These are phyloP conservation scores for Claviceps monticola DNA, from an alignment of 2,329 filamentous ascomycete genomes.

Conservation along the genomic window DNA sequence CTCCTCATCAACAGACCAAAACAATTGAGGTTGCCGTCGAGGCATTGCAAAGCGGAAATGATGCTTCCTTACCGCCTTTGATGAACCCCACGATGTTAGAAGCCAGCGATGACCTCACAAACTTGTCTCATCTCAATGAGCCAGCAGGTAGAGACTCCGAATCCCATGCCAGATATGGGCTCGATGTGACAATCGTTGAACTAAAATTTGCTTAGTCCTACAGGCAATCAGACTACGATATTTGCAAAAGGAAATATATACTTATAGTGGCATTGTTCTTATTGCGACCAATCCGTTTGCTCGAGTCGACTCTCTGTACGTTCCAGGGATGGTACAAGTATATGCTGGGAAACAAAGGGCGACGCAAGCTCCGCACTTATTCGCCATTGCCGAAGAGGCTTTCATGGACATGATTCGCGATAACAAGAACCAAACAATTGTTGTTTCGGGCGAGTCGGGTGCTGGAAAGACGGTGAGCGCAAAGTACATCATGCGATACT, in stretches of 20 bases:
- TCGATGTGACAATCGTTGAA: neutral
- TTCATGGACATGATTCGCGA: slow-evolving; percentile 99
- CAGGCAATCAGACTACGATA: slow-evolving; percentile 97
- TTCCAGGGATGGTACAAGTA: slow-evolving; percentile 98
- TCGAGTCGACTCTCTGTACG: slow-evolving; percentile 92
- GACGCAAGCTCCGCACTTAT: slow-evolving; percentile 93
- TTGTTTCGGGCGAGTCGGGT: slow-evolving; percentile 98
- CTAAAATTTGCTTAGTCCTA: slow-evolving; percentile 47
- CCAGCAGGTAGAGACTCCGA: slow-evolving; percentile 57
- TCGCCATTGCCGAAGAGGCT: slow-evolving; percentile 96
- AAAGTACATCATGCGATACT: slow-evolving; percentile 99
- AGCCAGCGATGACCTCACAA: slow-evolving; percentile 95
- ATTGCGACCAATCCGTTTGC: slow-evolving; percentile 98
- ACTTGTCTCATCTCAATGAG: slow-evolving; percentile 94
- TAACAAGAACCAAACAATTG: slow-evolving; percentile 91
- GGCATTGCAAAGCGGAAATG: slow-evolving; percentile 63
- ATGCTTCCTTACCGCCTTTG: slow-evolving; percentile 70
- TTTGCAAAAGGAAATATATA: slow-evolving; percentile 98
- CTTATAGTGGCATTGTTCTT: slow-evolving; percentile 95
- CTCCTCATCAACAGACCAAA: slow-evolving; percentile 46
- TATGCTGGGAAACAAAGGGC: slow-evolving; percentile 95
- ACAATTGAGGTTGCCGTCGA: slow-evolving; percentile 62
- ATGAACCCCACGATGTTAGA: slow-evolving; percentile 99
- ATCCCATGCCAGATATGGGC: neutral
- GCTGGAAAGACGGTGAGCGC: slow-evolving; percentile 98